Percentiles rank a stretch among this genome's conserved stretches.
phyloP scores from a whole-genome alignment of 805 yeast species.

The Peterozyma xylosa region DNA sequence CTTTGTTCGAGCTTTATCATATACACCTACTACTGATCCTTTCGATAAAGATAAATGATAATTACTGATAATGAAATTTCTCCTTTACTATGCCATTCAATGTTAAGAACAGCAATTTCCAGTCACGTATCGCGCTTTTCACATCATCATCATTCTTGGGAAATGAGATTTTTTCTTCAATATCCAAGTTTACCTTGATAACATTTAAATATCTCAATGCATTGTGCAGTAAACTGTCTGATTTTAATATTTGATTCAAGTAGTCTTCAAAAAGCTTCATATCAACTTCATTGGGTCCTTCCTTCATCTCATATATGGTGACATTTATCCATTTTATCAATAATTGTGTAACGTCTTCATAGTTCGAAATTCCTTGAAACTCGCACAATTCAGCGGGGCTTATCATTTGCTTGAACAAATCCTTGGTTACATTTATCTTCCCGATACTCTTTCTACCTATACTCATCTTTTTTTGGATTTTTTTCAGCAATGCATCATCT shows the following conservation, averaged over 20 bases:
- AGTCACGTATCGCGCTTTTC: neutral
- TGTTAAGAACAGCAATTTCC: neutral
- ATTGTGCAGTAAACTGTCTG: neutral
- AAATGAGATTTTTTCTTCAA: neutral
- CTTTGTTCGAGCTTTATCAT: no score
- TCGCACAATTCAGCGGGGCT: neutral
- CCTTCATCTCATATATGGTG: neutral
- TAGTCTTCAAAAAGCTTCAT: neutral
- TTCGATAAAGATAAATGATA: no score
- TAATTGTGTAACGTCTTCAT: neutral
- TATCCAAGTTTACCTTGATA: neutral
- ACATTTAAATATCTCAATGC: neutral
- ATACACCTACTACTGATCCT: no score
- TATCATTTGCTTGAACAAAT: constrained; percentile 1
- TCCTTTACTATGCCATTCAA: neutral
- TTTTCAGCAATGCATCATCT: constrained; percentile 1
- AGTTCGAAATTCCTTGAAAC: neutral
- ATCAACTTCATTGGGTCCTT: constrained; percentile 3
- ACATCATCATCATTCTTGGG: neutral
- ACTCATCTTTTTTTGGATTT: neutral
- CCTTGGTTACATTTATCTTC: constrained; percentile 1
- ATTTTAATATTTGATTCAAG: neutral
- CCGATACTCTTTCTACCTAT: neutral
- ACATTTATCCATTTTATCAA: constrained; percentile 1
- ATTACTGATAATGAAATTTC: neutral